Evolutionary conservation across 2,329 filamentous ascomycete species (phyloP).

Genomic region (Ophiostoma himal-ulmi): DNA sequence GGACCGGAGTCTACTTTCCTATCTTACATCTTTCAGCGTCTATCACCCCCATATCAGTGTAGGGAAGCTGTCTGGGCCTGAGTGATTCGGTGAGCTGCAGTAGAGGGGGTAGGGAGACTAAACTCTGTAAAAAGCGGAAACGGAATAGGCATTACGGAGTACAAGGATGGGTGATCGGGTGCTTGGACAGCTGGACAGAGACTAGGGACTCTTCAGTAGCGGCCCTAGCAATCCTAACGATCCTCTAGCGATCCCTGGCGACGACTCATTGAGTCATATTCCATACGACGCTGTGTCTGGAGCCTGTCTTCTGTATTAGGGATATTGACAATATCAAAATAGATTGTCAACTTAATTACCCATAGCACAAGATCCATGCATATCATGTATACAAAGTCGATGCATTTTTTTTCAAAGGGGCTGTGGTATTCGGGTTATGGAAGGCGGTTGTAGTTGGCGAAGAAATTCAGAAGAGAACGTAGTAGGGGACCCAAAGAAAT

Average conservation of each 20-base stretch:
- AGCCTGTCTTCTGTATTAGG: background rate
- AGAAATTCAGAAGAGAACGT: background rate
- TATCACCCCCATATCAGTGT: background rate
- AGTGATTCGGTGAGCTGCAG: background rate
- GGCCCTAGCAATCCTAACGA: background rate
- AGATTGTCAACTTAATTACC: background rate
- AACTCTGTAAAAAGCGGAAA: conserved; percentile 1
- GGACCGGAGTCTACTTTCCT: conserved; percentile 1
- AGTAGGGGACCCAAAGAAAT: too few species aligned
- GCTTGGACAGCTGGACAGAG: background rate
- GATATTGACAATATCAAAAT: background rate
- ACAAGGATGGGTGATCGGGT: background rate
- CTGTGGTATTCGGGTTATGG: background rate
- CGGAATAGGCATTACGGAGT: background rate
- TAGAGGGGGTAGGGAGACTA: background rate
- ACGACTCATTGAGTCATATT: conserved; percentile 5
- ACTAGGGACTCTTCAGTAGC: background rate
- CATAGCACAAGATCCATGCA: background rate
- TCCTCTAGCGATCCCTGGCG: background rate
- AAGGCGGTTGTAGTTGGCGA: background rate
- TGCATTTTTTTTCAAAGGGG: too few species aligned
- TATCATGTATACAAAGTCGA: background rate
- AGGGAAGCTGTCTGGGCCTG: background rate
- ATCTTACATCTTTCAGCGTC: background rate
- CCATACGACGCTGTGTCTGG: background rate